Evolutionary conservation across 129 eudicot genomes (phyloP).

Genomic region (Sambucus nigra): DNA sequence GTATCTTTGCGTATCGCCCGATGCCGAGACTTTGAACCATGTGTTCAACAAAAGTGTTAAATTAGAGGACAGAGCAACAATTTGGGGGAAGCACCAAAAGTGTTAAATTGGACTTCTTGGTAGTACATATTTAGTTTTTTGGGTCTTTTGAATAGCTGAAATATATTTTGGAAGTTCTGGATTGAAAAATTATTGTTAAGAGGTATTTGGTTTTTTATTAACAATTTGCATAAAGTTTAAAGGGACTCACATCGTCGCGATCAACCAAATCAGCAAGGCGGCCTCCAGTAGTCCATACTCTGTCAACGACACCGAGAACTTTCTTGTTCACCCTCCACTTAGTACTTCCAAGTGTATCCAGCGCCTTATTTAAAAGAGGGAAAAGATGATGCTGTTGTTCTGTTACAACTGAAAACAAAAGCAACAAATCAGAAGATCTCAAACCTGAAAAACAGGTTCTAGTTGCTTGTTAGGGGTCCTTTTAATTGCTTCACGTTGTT

Average conservation of each 20-base stretch:
- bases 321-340: conserved; percentile 93
- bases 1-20: too few species aligned
- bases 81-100: too few species aligned
- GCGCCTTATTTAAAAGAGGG: conserved; percentile 36
- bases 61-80: too few species aligned
- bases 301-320: conserved; percentile 59
- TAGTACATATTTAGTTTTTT: too few species aligned
- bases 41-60: too few species aligned
- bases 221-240: too few species aligned
- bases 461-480: conserved; percentile 54
- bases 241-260: conserved; percentile 61
- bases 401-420: conserved; percentile 1
- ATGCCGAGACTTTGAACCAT: too few species aligned
- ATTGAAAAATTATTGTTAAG: too few species aligned
- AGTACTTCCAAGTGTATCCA: conserved; percentile 84
- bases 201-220: too few species aligned
- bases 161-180: too few species aligned
- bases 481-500: conserved; percentile 70
- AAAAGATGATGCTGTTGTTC: background rate
- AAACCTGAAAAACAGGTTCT: conserved; percentile 70
- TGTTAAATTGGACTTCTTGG: too few species aligned
- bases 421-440: conserved; percentile 4
- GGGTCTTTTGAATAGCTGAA: too few species aligned
- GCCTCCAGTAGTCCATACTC: conserved; percentile 86
- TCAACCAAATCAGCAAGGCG: conserved; percentile 78